A percentile compares a stretch with the other conserved stretches of the same genome.
Conservation (phyloP, 768 basidiomycete species). For the Lactarius tabidus region DNA sequence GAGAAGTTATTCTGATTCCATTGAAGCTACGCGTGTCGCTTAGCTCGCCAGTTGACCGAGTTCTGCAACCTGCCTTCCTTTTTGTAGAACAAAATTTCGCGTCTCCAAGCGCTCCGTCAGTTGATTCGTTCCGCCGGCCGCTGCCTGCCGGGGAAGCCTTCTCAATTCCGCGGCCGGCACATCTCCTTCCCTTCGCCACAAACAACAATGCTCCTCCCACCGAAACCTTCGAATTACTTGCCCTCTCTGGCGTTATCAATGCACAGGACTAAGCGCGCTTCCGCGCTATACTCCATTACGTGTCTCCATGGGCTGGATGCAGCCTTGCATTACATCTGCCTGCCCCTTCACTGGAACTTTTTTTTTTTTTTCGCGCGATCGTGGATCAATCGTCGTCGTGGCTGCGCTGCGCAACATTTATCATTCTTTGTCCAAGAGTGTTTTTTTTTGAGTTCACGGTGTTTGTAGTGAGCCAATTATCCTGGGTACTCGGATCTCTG, state of each 20-base stretch:
- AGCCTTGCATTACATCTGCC: background rate
- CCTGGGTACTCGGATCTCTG: constrained; percentile 15
- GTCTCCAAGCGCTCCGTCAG: constrained; percentile 12
- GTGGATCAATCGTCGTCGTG: background rate
- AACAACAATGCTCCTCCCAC: background rate
- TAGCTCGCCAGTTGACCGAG: background rate
- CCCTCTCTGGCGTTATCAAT: background rate
- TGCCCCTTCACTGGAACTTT: background rate
- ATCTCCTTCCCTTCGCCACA: constrained; percentile 4
- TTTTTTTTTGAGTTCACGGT: constrained; percentile 1
- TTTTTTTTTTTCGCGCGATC: background rate
- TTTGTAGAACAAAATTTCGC: background rate
- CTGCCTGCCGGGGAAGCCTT: background rate
- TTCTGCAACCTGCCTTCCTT: background rate
- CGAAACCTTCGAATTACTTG: constrained; percentile 5
- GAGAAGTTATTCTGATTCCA: constrained; percentile 10
- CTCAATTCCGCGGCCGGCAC: background rate
- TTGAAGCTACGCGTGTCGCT: background rate
- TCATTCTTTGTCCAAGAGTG: background rate
- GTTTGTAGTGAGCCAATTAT: background rate
- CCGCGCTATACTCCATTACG: background rate
- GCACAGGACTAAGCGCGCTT: background rate
- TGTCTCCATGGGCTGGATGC: background rate
- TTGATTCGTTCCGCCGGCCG: background rate
- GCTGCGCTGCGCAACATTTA: background rate